phyloP scores from a whole-genome alignment of 305 asterid genomes.

The Rubia balearica region DNA sequence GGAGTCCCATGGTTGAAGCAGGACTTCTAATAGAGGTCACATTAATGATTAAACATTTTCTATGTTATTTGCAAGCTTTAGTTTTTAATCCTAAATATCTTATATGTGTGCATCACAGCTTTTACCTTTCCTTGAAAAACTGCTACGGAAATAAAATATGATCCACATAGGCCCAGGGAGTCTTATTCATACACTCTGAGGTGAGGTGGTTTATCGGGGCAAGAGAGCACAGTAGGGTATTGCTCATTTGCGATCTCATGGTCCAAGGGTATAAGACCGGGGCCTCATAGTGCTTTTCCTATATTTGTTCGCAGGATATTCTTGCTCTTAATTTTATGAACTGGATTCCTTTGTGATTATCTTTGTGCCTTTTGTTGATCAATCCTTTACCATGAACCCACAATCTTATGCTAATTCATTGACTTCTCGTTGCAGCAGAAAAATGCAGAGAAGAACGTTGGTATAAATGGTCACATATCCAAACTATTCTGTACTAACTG shows the following conservation, averaged over 20 bases:
- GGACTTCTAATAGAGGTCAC: not conserved
- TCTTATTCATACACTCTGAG: not conserved
- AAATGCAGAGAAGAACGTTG: slow-evolving; percentile 51
- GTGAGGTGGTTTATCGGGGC: not conserved
- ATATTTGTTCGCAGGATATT: not conserved
- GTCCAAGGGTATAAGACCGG: not conserved
- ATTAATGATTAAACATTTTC: no score
- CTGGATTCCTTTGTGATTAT: not conserved
- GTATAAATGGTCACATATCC: slow-evolving; percentile 49
- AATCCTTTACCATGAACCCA: not conserved
- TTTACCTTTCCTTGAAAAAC: not conserved
- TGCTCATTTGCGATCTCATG: not conserved
- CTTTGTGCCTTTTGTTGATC: not conserved
- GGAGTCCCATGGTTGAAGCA: not conserved
- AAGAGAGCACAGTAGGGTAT: not conserved
- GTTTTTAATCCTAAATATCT: not conserved
- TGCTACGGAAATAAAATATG: no score
- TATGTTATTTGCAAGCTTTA: not conserved
- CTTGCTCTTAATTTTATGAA: not conserved
- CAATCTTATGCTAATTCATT: slow-evolving; percentile 19
- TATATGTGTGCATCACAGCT: not conserved
- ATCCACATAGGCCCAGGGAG: not conserved
- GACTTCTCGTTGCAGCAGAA: slow-evolving; percentile 35
- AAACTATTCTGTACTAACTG: slow-evolving; percentile 4
- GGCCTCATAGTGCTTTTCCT: not conserved